These are phyloP conservation scores for Xanthoceras sorbifolium DNA, from an alignment of 345 rosid genomes.

Conservation along the genomic window DNA sequence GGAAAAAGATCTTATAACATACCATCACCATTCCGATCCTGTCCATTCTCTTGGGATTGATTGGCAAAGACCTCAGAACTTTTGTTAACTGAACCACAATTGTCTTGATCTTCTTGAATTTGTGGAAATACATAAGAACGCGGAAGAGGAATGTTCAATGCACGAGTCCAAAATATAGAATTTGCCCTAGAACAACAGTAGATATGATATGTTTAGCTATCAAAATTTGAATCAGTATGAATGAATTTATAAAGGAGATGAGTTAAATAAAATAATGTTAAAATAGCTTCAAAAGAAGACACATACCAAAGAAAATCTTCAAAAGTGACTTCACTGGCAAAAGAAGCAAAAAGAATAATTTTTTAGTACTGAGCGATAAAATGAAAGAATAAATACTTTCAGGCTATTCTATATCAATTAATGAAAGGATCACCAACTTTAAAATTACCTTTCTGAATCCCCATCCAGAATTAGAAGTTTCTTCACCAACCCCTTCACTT, in stretches of 20 bases:
- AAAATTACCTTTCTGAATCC: conserved; percentile 52
- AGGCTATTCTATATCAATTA: background rate
- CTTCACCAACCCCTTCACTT: conserved; percentile 71
- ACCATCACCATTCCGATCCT: conserved; percentile 41
- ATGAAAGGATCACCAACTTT: background rate
- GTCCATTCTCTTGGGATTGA: conserved; percentile 22
- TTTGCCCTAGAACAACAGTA: conserved; percentile 64
- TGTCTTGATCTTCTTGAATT: conserved; percentile 41
- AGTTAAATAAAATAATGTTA: no score
- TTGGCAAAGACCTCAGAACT: conserved; percentile 19
- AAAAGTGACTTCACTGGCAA: conserved; percentile 67
- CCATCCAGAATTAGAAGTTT: conserved; percentile 77
- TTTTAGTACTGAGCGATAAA: conserved; percentile 7
- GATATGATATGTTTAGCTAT: conserved; percentile 23
- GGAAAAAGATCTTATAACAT: conserved; percentile 14
- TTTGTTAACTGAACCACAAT: conserved; percentile 16
- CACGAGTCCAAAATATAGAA: conserved; percentile 96
- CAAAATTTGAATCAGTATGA: background rate
- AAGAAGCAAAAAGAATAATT: conserved; percentile 23
- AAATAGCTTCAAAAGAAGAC: no score
- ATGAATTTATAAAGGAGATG: conserved; percentile 7
- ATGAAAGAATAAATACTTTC: background rate
- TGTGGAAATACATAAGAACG: conserved; percentile 82
- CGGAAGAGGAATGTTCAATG: conserved; percentile 91
- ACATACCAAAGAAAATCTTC: conserved; percentile 89